A percentile compares a stretch with the other conserved stretches of the same genome.
Evolutionary conservation across 1,284 basidiomycete species (phyloP).

Genomic region (Ceratobasidium sp.): DNA sequence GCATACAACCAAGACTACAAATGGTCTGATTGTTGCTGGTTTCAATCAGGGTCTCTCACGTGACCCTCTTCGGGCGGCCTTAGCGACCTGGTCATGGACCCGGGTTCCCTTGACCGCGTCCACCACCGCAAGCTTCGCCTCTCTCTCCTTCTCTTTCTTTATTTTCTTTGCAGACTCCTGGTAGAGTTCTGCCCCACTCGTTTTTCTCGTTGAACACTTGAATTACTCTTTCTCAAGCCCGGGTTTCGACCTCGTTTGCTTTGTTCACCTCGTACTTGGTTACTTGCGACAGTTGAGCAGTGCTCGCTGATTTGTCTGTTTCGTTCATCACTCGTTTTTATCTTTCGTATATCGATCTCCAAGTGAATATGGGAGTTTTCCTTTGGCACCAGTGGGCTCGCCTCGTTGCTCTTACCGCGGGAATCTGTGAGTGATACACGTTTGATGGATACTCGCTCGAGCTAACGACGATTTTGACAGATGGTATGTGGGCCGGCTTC

Average conservation of each 20-base stretch:
- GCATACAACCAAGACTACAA: not conserved
- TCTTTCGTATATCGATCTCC: not conserved
- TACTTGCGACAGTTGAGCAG: conserved; percentile 36
- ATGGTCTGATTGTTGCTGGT: conserved; percentile 25
- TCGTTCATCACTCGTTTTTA: conserved; percentile 54
- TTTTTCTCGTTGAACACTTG: conserved; percentile 28
- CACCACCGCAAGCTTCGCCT: conserved; percentile 25
- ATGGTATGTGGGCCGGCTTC: conserved; percentile 81
- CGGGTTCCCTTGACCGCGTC: conserved; percentile 40
- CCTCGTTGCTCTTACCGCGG: conserved; percentile 76
- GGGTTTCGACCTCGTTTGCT: conserved; percentile 12
- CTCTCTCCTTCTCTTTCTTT: conserved; percentile 43
- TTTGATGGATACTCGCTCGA: not conserved
- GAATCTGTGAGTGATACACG: conserved; percentile 71
- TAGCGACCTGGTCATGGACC: conserved; percentile 23
- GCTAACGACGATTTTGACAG: conserved; percentile 58
- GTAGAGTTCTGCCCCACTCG: conserved; percentile 45
- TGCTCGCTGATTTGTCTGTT: conserved; percentile 14
- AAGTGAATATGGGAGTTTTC: conserved; percentile 75
- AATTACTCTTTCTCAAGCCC: conserved; percentile 28
- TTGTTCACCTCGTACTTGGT: conserved; percentile 15
- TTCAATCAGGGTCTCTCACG: conserved; percentile 33
- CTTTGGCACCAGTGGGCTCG: conserved; percentile 86
- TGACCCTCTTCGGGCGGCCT: conserved; percentile 19
- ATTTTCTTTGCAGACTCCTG: conserved; percentile 48